Evolutionary conservation across 345 rosid genomes (phyloP), one percentile per base, ranked within the genome.

Genomic region (Aquilaria yunnanensis): DNA sequence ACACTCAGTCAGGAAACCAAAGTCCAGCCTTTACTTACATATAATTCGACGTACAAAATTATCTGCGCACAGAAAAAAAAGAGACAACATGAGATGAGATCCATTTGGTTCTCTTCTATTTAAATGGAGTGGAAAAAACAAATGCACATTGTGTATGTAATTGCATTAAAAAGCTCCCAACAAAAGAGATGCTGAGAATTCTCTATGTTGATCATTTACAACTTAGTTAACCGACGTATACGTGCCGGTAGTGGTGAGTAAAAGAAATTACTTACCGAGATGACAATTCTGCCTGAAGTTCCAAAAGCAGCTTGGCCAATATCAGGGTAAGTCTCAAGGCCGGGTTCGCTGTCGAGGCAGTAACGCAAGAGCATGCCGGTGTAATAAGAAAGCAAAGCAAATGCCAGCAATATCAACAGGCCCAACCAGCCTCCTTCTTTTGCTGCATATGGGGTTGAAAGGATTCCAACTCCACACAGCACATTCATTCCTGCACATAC

Each of bases 281-380:
- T 75, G 67, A 71, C 83, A 45, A 88, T 59, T 34, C 98, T 77
- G 45, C 98, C 98, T 0, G 63, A 54, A 0, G 85, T 72, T 0
- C 98, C 98, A 68, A 88, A 93, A 12, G 98, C 98, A 2, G 94
- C 97, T 62, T 90, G 92, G 57, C 98, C 98, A 47, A 93, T 86
- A 65, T 93, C 98, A 0, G 98, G 98, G 75, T 90, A 93, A 56
- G 98, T 93, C 75, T 83, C 87, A 16, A 93, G 78, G 16, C 84
- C 97, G 0, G 96, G 97, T 69, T 82, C 80, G 67, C 96, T 90
- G 63, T 93, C 98, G 65, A 93, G 75, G 62, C 97, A 93, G 64
- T 72, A 43, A n/a, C 97, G 91, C 75, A 93, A 47, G 9, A 93
- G 96, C 67, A 84, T 55, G 14, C 98, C 98, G 14, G 98, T 93